Evolutionary conservation across 139 green algal species (phyloP).

Genomic region (Edaphochlamys debaryana): DNA sequence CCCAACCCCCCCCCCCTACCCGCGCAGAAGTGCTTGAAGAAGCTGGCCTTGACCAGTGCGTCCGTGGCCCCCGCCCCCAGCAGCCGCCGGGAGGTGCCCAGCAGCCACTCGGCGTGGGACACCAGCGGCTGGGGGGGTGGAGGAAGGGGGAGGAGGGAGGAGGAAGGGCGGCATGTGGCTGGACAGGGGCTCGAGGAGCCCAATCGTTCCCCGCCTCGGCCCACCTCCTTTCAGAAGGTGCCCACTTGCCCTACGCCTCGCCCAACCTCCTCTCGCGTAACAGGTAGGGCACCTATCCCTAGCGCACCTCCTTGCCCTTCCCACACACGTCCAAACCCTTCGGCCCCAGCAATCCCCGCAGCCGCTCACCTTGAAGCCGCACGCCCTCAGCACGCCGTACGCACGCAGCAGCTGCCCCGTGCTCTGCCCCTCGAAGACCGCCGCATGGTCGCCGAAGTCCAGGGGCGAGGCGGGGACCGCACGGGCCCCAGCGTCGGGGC

Average conservation of each 20-base stretch:
- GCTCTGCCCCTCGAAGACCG: constrained; percentile 40
- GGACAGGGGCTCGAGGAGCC: too few species aligned
- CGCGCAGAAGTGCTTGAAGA: constrained; percentile 91
- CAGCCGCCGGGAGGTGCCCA: constrained; percentile 24
- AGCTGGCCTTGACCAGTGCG: constrained; percentile 72
- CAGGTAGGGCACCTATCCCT: too few species aligned
- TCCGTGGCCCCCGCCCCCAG: constrained; percentile 68
- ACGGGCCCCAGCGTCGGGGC: too few species aligned
- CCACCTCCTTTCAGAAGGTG: too few species aligned
- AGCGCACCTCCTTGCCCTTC: not conserved
- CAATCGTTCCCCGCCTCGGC: too few species aligned
- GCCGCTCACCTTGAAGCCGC: not conserved
- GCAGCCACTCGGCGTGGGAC: constrained; percentile 21
- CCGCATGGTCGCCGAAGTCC: constrained; percentile 25
- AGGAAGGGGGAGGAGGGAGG: not conserved
- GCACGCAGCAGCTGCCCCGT: constrained; percentile 47
- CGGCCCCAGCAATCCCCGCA: too few species aligned
- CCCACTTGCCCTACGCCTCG: too few species aligned
- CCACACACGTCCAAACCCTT: too few species aligned
- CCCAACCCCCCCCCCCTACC: too few species aligned
- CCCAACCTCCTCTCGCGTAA: too few species aligned
- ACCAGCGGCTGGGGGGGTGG: constrained; percentile 30
- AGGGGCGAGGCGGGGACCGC: not conserved
- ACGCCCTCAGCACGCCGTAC: constrained; percentile 45
- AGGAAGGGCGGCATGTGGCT: not conserved